Conservation (phyloP, 2,329 filamentous ascomycete species). For the Exophiala aquamarina region DNA sequence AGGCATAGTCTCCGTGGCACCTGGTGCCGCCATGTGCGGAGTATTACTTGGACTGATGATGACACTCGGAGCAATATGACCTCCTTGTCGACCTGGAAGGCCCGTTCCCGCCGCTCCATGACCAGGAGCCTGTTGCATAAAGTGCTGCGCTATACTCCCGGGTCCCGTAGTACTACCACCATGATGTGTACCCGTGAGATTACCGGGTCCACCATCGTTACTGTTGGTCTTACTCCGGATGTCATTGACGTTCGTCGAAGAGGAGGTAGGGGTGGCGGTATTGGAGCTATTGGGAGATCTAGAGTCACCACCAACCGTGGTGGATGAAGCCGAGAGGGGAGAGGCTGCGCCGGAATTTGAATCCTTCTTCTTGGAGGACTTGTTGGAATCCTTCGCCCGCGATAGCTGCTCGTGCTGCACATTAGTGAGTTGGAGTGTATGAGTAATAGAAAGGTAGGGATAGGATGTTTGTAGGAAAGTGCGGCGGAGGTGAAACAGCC, state of each 20-base stretch:
- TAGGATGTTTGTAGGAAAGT: not conserved
- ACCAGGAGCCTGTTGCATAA: slow-evolving; percentile 35
- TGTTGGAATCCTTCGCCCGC: slow-evolving; percentile 82
- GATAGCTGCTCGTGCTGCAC: slow-evolving; percentile 77
- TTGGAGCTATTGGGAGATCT: slow-evolving; percentile 62
- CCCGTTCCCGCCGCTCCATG: slow-evolving; percentile 50
- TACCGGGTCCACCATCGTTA: slow-evolving; percentile 43
- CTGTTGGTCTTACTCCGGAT: slow-evolving; percentile 72
- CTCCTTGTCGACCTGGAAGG: slow-evolving; percentile 64
- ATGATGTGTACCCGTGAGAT: slow-evolving; percentile 24
- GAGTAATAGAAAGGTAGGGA: not conserved
- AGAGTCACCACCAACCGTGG: slow-evolving; percentile 39
- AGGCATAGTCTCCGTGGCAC: slow-evolving; percentile 95
- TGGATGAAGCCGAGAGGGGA: slow-evolving; percentile 61
- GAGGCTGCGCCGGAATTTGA: slow-evolving; percentile 69
- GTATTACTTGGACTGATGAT: slow-evolving; percentile 92
- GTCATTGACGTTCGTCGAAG: slow-evolving; percentile 82
- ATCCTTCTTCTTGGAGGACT: slow-evolving; percentile 70
- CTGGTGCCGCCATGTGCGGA: slow-evolving; percentile 91
- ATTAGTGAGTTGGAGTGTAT: slow-evolving; percentile 24
- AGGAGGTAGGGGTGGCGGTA: slow-evolving; percentile 79
- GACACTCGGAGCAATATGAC: slow-evolving; percentile 75
- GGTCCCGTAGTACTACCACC: slow-evolving; percentile 28
- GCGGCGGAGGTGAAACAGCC: no score
- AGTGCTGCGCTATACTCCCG: slow-evolving; percentile 37